Conservation (phyloP, 2,329 filamentous ascomycete species). For the Annulohypoxylon truncatum region DNA sequence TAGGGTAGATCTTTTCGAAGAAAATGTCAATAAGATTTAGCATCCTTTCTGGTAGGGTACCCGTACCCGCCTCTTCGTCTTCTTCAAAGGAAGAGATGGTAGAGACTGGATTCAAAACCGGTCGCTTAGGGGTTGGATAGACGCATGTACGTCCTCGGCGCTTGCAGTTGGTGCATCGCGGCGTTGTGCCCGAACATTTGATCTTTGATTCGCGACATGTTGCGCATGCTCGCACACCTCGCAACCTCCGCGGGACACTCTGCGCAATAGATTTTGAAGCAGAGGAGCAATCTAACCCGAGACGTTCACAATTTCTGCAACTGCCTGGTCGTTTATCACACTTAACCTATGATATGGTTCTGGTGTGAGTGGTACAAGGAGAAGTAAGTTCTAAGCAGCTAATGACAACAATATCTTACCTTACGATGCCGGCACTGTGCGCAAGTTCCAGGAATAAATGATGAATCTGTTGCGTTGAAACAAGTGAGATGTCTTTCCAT, state of each 20-base stretch:
- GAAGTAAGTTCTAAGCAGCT: not conserved
- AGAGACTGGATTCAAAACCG: constrained; percentile 1
- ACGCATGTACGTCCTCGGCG: constrained; percentile 36
- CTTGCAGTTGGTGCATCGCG: constrained; percentile 41
- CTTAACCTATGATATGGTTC: constrained; percentile 37
- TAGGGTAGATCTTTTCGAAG: constrained; percentile 35
- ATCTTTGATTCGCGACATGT: constrained; percentile 43
- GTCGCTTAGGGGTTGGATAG: constrained; percentile 32
- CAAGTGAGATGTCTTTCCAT: constrained; percentile 40
- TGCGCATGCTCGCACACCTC: constrained; percentile 39
- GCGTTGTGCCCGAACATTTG: constrained; percentile 42
- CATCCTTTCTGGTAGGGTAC: constrained; percentile 6
- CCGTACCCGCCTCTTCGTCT: not conserved
- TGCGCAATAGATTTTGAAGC: not conserved
- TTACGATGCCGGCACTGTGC: constrained; percentile 44
- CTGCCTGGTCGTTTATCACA: constrained; percentile 39
- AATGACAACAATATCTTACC: constrained; percentile 12
- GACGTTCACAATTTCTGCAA: constrained; percentile 41
- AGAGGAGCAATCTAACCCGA: constrained; percentile 41
- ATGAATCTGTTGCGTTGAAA: constrained; percentile 29
- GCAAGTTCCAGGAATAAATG: constrained; percentile 38
- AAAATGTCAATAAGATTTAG: constrained; percentile 33
- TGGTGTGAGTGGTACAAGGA: constrained; percentile 4
- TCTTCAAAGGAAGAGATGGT: not conserved
- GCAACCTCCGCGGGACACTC: constrained; percentile 26